These are phyloP conservation scores for Phylloboletellus chloephorus DNA, from an alignment of 1,284 basidiomycete species.

Conservation along the genomic window DNA sequence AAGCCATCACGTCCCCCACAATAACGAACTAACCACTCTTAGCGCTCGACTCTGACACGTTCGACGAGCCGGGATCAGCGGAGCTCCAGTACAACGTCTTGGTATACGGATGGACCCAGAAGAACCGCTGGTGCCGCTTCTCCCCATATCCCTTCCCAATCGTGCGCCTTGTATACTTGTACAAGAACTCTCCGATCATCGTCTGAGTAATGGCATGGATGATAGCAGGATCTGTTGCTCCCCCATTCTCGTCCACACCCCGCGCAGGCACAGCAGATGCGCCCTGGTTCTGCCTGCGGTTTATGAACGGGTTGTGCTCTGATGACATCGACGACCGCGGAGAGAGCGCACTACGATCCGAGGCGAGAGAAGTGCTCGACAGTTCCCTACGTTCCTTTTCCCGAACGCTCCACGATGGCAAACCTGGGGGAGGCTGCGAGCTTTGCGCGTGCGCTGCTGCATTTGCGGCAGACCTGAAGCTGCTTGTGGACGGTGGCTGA, in stretches of 20 bases:
- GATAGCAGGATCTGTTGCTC: conserved; percentile 74
- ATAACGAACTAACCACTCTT: conserved; percentile 80
- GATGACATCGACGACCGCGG: conserved; percentile 76
- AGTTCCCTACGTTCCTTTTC: conserved; percentile 50
- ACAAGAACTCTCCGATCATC: conserved; percentile 98
- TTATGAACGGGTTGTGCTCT: conserved; percentile 50
- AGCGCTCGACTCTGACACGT: conserved; percentile 85
- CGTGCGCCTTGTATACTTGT: conserved; percentile 93
- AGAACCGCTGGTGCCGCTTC: conserved; percentile 91
- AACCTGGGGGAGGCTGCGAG: conserved; percentile 36
- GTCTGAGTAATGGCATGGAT: conserved; percentile 98
- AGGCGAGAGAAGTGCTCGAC: conserved; percentile 59
- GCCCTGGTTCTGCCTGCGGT: conserved; percentile 32
- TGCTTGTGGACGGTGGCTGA: conserved; percentile 73
- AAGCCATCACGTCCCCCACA: conserved; percentile 6
- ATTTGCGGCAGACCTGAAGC: conserved; percentile 69
- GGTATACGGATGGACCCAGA: conserved; percentile 99
- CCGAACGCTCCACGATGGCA: conserved; percentile 42
- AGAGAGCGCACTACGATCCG: conserved; percentile 59
- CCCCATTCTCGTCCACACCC: conserved; percentile 9
- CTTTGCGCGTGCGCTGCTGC: conserved; percentile 46
- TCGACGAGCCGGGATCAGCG: conserved; percentile 85
- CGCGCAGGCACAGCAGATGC: conserved; percentile 40
- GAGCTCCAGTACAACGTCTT: conserved; percentile 98
- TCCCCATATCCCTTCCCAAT: conserved; percentile 90